Percentiles rank a stretch among this genome's conserved stretches.
phyloP scores from a whole-genome alignment of 495 filamentous ascomycete species.

The Polyplosphaeria fusca region DNA sequence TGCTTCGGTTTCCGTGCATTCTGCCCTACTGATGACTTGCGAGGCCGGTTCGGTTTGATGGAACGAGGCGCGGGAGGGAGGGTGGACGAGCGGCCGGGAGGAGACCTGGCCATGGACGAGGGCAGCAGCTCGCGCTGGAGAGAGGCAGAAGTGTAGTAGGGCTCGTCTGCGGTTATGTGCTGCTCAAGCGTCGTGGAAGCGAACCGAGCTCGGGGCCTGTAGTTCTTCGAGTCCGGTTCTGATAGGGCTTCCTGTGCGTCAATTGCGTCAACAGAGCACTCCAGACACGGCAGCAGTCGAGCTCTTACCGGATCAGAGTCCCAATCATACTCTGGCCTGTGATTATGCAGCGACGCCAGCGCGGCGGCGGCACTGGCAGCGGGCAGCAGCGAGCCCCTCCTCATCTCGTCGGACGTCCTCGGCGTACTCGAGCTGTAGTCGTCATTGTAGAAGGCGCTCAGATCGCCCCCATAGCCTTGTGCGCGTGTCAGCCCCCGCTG shows the following conservation, averaged over 20 bases:
- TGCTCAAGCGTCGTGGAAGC: slow-evolving; percentile 28
- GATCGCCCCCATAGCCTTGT: slow-evolving; percentile 39
- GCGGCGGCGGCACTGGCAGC: slow-evolving; percentile 81
- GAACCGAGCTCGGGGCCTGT: slow-evolving; percentile 44
- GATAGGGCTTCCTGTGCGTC: slow-evolving; percentile 63
- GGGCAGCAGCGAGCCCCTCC: slow-evolving; percentile 59
- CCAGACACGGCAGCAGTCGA: not conserved
- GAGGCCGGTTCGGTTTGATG: slow-evolving; percentile 62
- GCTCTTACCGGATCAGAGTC: slow-evolving; percentile 70
- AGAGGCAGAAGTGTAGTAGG: slow-evolving; percentile 49
- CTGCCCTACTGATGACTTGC: slow-evolving; percentile 81
- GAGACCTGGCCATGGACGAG: slow-evolving; percentile 74
- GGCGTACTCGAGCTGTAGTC: slow-evolving; percentile 70
- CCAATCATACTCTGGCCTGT: slow-evolving; percentile 77
- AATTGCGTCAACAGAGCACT: slow-evolving; percentile 33
- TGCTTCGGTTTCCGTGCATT: slow-evolving; percentile 69
- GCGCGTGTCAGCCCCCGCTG: slow-evolving; percentile 29
- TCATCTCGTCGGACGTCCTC: slow-evolving; percentile 68
- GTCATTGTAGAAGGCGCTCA: slow-evolving; percentile 46
- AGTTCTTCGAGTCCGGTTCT: slow-evolving; percentile 56
- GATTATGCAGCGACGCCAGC: slow-evolving; percentile 80
- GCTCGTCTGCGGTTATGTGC: slow-evolving; percentile 32
- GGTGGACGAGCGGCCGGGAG: slow-evolving; percentile 81
- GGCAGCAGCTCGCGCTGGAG: slow-evolving; percentile 71
- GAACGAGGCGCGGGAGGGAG: slow-evolving; percentile 72